These are phyloP conservation scores for Tetracladium setigerum DNA, from an alignment of 495 filamentous ascomycete genomes.

Conservation along the genomic window DNA sequence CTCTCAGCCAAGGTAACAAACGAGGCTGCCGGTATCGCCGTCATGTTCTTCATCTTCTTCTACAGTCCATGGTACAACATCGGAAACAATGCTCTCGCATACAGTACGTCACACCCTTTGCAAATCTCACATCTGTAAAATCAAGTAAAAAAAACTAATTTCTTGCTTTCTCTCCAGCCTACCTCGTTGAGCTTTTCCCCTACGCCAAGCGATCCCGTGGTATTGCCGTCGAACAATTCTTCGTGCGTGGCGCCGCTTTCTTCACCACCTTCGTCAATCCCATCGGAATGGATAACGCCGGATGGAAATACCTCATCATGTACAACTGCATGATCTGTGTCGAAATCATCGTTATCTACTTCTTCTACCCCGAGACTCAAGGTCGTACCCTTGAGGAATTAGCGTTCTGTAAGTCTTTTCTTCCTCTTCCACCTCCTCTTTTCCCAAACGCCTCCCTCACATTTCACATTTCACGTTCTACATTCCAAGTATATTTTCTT, in stretches of 20 bases:
- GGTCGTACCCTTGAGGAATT: slow-evolving; percentile 57
- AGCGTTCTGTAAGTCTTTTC: slow-evolving; percentile 45
- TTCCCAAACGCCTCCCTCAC: too few species aligned
- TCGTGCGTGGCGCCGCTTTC: slow-evolving; percentile 37
- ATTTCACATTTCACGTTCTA: too few species aligned
- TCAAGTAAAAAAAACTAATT: too few species aligned
- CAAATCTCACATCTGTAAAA: background rate
- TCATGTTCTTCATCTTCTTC: slow-evolving; percentile 53
- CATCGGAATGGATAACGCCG: slow-evolving; percentile 48
- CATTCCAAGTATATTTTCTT: background rate
- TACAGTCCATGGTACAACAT: slow-evolving; percentile 60
- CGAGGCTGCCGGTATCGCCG: slow-evolving; percentile 9
- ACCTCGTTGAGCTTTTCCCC: slow-evolving; percentile 59
- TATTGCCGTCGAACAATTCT: slow-evolving; percentile 57
- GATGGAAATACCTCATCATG: slow-evolving; percentile 56
- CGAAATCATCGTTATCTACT: slow-evolving; percentile 53
- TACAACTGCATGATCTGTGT: slow-evolving; percentile 55
- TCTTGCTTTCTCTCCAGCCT: too few species aligned
- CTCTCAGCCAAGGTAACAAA: slow-evolving; percentile 29
- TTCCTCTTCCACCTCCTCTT: background rate
- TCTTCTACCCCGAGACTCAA: slow-evolving; percentile 58
- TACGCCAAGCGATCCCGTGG: slow-evolving; percentile 53
- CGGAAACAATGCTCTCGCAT: slow-evolving; percentile 51
- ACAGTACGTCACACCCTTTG: background rate
- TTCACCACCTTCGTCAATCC: slow-evolving; percentile 58